Evolutionary conservation across 176 grass and related monocot species (phyloP), one percentile per base, ranked within the genome.

Genomic region (Oryza officinalis): DNA sequence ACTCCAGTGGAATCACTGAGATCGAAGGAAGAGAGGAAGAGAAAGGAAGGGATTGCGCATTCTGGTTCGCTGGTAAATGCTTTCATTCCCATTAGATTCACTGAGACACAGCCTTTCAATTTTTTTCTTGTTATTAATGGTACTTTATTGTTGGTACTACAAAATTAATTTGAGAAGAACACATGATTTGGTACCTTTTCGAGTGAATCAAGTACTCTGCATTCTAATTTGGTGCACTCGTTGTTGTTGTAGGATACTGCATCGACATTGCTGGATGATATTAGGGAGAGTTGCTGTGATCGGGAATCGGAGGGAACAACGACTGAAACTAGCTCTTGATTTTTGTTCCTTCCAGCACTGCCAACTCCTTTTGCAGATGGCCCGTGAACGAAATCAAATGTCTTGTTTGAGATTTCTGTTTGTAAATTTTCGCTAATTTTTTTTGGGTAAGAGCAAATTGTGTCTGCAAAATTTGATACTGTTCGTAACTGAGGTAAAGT

Each of bases 1-100:
- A 82, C 35, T 4, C 88, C 79, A 1, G 74, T 82, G 57, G 88
- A 90, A 47, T 86, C 88, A 1, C 46, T 90, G 79, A 78, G 88
- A 79, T 90, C 67, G 14, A 90, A 33, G 27, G 88, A 90, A 43
- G 79, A 82, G 60, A 67, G 79, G 74, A 86, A 68, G 74, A 50
- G 79, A 71, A 82, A 60, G 4, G 83, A 67, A 15, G 45, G 8
- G 5, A 8, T 8, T 25, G 18, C 1, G 0, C 15, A 33, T 12
- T 82, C 73, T 26, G 59, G n/a, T 59, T 67, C 83, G 10, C 25
- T 0, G 67, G 88, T 85, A 82, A 88, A 52, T 65, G 4, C 18
- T 32, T n/a, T 40, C 3, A 22, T 52, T 60, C 2, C 61, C 43
- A 13, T 59, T 8, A 30, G 4, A 57, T 3, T 26, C 46, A 40